Conservation (phyloP, 108 stramenopile genomes). For the Nannochloropsis gaditana region DNA sequence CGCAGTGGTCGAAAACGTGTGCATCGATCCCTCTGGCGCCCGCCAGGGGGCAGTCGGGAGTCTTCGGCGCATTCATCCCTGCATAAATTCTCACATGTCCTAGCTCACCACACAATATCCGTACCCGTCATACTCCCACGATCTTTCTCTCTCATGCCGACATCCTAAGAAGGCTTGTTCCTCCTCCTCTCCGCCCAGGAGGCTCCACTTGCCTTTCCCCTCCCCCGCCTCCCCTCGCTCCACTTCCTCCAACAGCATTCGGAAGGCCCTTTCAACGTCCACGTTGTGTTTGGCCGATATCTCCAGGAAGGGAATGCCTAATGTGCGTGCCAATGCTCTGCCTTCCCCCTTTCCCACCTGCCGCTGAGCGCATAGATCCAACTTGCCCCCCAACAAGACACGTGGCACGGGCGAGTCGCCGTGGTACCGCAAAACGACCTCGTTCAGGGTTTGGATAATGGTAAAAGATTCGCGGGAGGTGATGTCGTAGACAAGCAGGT, state of each 20-base stretch:
- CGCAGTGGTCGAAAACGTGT: too few relatives aligned
- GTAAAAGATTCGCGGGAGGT: background rate
- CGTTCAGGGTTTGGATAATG: background rate
- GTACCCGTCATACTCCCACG: background rate
- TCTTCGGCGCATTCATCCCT: too few relatives aligned
- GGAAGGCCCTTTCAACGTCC: background rate
- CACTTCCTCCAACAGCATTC: background rate
- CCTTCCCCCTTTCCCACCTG: conserved; percentile 16
- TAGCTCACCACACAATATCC: background rate
- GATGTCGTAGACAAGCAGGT: background rate
- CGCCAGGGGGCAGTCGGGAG: too few relatives aligned
- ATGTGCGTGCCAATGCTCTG: background rate
- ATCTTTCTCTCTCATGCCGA: background rate
- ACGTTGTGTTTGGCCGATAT: background rate
- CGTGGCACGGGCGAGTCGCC: background rate
- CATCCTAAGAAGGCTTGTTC: background rate
- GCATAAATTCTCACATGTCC: background rate
- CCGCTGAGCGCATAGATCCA: background rate
- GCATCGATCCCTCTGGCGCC: too few relatives aligned
- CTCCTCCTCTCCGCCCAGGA: background rate
- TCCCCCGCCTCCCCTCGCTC: conserved; percentile 2
- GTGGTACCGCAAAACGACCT: background rate
- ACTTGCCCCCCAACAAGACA: background rate
- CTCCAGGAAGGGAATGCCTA: background rate
- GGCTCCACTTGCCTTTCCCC: background rate